A percentile compares a stretch with the other conserved stretches of the same genome.
Conservation (phyloP, 768 basidiomycete species). For the Boletus sp. region DNA sequence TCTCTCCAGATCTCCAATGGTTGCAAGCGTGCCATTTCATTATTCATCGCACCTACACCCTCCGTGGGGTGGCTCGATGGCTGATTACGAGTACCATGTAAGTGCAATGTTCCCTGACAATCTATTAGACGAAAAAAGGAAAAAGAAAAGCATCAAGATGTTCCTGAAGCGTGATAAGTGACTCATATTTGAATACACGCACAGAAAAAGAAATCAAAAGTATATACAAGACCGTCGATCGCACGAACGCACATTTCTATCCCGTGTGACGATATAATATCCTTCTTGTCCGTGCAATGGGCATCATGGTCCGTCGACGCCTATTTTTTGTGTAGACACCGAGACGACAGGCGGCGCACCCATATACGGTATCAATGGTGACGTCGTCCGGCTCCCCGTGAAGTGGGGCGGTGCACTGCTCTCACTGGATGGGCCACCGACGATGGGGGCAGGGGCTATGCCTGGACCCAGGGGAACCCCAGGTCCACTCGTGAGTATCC, state of each 20-base stretch:
- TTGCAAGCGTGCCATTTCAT: neutral
- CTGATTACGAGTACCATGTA: slow-evolving; percentile 1
- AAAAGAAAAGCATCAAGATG: slow-evolving; percentile 1
- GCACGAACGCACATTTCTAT: neutral
- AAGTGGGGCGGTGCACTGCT: slow-evolving; percentile 9
- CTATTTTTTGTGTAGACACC: slow-evolving; percentile 16
- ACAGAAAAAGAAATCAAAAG: neutral
- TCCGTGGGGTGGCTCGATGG: neutral
- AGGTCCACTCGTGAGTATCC: slow-evolving; percentile 29
- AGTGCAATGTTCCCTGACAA: neutral
- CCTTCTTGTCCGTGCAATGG: neutral
- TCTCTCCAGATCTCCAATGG: too few species aligned
- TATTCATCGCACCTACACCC: slow-evolving; percentile 1
- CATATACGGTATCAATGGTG: slow-evolving; percentile 24
- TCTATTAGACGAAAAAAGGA: slow-evolving; percentile 1
- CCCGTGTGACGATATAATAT: neutral
- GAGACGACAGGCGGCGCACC: slow-evolving; percentile 2
- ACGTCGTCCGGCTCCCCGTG: slow-evolving; percentile 15
- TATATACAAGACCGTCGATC: neutral
- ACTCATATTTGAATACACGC: neutral
- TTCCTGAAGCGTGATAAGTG: neutral
- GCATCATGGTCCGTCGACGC: slow-evolving; percentile 18
- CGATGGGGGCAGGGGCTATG: slow-evolving; percentile 21
- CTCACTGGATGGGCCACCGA: slow-evolving; percentile 11
- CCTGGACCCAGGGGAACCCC: slow-evolving; percentile 29